A percentile compares a stretch with the other conserved stretches of the same genome.
phyloP scores from a whole-genome alignment of 345 rosid species.

The Salix dunnii region DNA sequence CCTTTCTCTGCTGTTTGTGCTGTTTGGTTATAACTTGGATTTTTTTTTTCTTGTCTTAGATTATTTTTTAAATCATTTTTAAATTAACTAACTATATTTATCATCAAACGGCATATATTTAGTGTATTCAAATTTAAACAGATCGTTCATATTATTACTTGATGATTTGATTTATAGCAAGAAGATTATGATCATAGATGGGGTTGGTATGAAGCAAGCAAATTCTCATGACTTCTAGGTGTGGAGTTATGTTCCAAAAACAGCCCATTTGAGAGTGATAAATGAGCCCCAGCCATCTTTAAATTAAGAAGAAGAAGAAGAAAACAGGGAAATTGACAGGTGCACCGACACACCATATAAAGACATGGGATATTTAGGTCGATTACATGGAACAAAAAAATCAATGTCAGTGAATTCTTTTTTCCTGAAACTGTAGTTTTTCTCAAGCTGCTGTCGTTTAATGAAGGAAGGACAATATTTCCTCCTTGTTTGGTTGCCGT shows the following conservation, averaged over 20 bases:
- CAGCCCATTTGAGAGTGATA: background rate
- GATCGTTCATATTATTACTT: background rate
- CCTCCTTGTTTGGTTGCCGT: background rate
- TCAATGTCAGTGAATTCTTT: background rate
- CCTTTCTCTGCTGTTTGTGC: background rate
- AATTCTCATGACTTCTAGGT: conserved; percentile 4
- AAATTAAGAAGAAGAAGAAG: no score
- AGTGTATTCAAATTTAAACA: no score
- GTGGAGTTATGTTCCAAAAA: background rate
- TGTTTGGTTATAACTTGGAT: no score
- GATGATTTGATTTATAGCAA: background rate
- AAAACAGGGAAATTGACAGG: background rate
- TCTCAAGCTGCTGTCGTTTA: background rate
- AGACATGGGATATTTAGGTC: background rate
- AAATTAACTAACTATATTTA: no score
- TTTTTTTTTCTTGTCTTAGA: no score
- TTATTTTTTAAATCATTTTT: no score
- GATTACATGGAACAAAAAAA: background rate
- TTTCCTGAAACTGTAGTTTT: background rate
- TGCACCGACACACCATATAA: background rate
- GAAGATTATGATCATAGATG: background rate
- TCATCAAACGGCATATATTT: background rate
- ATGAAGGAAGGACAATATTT: background rate
- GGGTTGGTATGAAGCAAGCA: background rate
- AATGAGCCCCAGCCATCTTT: conserved; percentile 1